These are phyloP conservation scores for Crithidia acanthocephali DNA, from an alignment of 208 protist genomes.

Conservation along the genomic window DNA sequence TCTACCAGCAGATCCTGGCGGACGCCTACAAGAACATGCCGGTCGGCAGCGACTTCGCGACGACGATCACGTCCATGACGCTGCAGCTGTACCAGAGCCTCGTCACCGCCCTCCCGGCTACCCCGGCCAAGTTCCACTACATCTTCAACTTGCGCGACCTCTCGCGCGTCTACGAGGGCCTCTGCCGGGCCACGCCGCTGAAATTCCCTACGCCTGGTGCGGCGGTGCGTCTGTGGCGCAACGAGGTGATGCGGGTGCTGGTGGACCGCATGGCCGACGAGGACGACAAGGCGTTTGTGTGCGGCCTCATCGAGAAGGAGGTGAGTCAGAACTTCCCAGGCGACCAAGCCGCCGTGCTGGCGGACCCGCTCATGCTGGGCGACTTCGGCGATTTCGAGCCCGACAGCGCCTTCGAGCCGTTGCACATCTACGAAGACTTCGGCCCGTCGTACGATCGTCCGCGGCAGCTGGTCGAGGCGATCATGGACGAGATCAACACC, in stretches of 20 bases:
- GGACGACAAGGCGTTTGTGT: slow-evolving; percentile 94
- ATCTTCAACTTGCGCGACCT: slow-evolving; percentile 99
- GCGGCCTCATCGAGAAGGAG: slow-evolving; percentile 71
- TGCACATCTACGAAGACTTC: slow-evolving; percentile 95
- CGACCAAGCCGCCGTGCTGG: slow-evolving; percentile 56
- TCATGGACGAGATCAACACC: slow-evolving; percentile 96
- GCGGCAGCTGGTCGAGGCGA: slow-evolving; percentile 88
- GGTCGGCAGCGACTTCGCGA: slow-evolving; percentile 43
- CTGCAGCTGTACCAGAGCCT: slow-evolving; percentile 95
- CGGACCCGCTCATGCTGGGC: slow-evolving; percentile 95
- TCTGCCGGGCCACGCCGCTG: slow-evolving; percentile 94
- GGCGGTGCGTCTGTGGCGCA: slow-evolving; percentile 97
- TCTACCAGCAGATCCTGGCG: slow-evolving; percentile 96
- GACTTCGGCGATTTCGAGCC: slow-evolving; percentile 95
- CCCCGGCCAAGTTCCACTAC: slow-evolving; percentile 99
- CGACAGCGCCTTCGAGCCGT: slow-evolving; percentile 73
- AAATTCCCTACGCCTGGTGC: slow-evolving; percentile 74
- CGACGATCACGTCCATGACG: slow-evolving; percentile 92
- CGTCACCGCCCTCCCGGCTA: slow-evolving; percentile 94
- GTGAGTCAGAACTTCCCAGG: slow-evolving; percentile 81
- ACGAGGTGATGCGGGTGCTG: slow-evolving; percentile 98
- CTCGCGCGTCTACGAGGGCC: slow-evolving; percentile 97
- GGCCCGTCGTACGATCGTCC: slow-evolving; percentile 78
- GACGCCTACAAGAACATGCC: slow-evolving; percentile 86
- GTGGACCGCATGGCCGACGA: slow-evolving; percentile 96